Evolutionary conservation across 1,139 yeast genomes (phyloP).

Genomic region (Kodamaea arcana): DNA sequence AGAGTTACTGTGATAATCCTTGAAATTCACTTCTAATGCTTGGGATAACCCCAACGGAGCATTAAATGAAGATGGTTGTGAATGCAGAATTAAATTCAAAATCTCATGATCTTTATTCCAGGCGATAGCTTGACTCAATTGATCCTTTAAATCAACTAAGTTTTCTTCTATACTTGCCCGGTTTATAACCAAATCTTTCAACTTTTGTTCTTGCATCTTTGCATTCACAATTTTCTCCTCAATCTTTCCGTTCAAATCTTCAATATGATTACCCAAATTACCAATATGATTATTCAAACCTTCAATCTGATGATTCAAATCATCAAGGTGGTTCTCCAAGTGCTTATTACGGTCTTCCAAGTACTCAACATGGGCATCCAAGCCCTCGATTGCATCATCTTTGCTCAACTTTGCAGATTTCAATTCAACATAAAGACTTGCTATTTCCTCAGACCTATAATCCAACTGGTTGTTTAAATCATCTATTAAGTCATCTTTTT

Average conservation of each 20-base stretch:
- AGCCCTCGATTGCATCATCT: constrained; percentile 6
- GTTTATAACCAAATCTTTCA: constrained; percentile 6
- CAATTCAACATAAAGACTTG: constrained; percentile 7
- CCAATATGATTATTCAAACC: constrained; percentile 9
- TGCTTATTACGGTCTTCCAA: too few relatives aligned
- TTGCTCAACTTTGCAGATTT: constrained; percentile 6
- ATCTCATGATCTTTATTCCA: constrained; percentile 9
- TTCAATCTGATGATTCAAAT: too few relatives aligned
- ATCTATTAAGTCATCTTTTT: constrained; percentile 3
- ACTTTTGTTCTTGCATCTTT: constrained; percentile 4
- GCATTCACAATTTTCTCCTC: neutral
- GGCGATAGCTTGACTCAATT: constrained; percentile 6
- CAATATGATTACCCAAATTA: neutral
- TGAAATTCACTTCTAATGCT: constrained; percentile 11
- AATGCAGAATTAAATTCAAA: neutral
- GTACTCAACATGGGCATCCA: too few relatives aligned
- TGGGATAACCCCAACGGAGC: neutral
- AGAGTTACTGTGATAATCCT: too few relatives aligned
- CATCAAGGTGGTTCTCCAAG: too few relatives aligned
- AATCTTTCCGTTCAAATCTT: neutral
- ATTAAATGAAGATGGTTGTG: neutral
- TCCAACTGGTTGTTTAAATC: constrained; percentile 7
- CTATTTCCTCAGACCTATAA: constrained; percentile 10
- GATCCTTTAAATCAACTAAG: constrained; percentile 13
- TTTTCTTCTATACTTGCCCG: constrained; percentile 5